Base-by-base conservation (phyloP, 2,329 filamentous ascomycete species). In the Cladorrhinum sp. region DNA sequence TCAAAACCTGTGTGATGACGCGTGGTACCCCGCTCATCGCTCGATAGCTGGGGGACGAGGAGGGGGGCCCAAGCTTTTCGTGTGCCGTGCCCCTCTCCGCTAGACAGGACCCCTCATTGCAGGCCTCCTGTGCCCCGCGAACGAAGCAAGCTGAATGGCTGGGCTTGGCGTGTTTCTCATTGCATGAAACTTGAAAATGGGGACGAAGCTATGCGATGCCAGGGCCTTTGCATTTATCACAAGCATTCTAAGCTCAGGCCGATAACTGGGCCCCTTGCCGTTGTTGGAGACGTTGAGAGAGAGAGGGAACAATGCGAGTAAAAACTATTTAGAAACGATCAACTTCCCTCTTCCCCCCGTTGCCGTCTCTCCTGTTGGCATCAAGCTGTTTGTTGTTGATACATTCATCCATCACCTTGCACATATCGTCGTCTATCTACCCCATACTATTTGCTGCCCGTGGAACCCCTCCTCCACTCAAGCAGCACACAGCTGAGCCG, bases 101-200 rank as follows among this genome's bases (percentile, higher is more conserved):
- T 50, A 61, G 48, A n/a, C 20, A 55, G 41, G 55, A 60, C 62
- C 60, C 56, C 55, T 36, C 50, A 23, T 55, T 22, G 13, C 52
- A 55, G 52, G 52, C 48, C 55, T 57, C 55, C 27, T 55, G 56
- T 64, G 60, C 58, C 63, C 58, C 63, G 62, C 60, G 60, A 60
- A 58, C 60, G 53, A 59, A 58, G 58, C 58, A 59, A 64, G 63
- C 63, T 64, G 63, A 64, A 63, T 62, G 58, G 63, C 36, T 51
- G 58, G 32, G 58, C 60, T 62, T 58, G 58, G 58, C 10, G n/a
- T 50, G 60, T 64, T 61, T 59, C 58, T 50, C 52, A 58, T 61
- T 49, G 58, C 54, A 58, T 60, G 60, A 63, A 63, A 62, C 55
- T 59, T 38, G 56, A 53, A 27, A 36, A 45, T 38, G 29, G 41